Conservation (phyloP, 108 stramenopile genomes). For the Skeletonema marinoi region DNA sequence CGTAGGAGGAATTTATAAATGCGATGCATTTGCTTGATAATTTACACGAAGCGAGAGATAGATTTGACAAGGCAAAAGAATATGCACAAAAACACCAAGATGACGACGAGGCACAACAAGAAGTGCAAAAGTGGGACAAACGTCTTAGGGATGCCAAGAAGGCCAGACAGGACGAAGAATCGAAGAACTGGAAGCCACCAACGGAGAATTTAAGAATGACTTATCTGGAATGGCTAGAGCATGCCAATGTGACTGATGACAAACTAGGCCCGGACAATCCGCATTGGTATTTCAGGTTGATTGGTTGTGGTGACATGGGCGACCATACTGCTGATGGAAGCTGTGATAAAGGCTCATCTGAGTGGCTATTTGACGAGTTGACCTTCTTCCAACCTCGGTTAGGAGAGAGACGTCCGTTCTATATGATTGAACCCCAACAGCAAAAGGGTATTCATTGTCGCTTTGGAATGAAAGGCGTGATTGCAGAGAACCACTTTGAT, state of each 20-base stretch:
- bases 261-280: conserved; percentile 64
- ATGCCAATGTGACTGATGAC: conserved; percentile 76
- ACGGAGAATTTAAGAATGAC: conserved; percentile 77
- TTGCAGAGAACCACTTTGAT: conserved; percentile 95
- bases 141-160: conserved; percentile 18
- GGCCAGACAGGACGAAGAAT: conserved; percentile 1
- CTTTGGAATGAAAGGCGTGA: conserved; percentile 94
- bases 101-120: conserved; percentile 30
- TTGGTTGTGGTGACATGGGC: conserved; percentile 61
- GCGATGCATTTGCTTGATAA: conserved; percentile 29
- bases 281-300: conserved; percentile 95
- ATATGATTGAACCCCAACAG: conserved; percentile 84
- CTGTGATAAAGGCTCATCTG: conserved; percentile 69
- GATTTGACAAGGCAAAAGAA: conserved; percentile 14
- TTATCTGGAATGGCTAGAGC: conserved; percentile 84
- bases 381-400: conserved; percentile 74
- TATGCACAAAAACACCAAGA: conserved; percentile 24
- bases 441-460: conserved; percentile 97
- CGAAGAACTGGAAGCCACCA: conserved; percentile 72
- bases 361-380: conserved; percentile 86
- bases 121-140: conserved; percentile 16
- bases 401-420: conserved; percentile 58
- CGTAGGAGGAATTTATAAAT: conserved; percentile 22
- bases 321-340: conserved; percentile 39
- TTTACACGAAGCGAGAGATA: conserved; percentile 13